Conservation (phyloP, 169 alveolate species). For the Eimeria falciformis region DNA sequence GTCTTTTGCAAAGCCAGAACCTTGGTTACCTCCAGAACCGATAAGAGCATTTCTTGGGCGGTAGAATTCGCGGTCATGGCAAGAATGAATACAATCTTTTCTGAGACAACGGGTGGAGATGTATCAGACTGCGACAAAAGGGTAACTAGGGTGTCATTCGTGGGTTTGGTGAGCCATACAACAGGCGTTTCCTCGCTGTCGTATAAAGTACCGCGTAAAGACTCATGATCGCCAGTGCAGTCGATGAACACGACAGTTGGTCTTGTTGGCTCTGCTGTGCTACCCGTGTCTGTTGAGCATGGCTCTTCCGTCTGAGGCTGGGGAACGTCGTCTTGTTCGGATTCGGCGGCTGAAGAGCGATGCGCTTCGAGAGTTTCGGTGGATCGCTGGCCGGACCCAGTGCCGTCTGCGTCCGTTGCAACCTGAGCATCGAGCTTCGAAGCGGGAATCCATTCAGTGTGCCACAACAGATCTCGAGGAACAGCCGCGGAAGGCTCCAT, state of each 20-base stretch:
- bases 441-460: conserved; percentile 46
- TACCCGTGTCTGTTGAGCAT: not conserved
- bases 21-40: conserved; percentile 21
- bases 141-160: not conserved
- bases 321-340: not conserved
- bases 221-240: conserved; percentile 5
- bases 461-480: conserved; percentile 74
- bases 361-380: not conserved
- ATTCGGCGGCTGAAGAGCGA: not conserved
- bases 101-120: not conserved
- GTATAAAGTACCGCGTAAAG: not conserved
- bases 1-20: conserved; percentile 12
- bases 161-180: not conserved
- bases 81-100: not conserved
- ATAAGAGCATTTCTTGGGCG: not conserved
- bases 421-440: not conserved
- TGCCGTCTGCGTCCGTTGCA: not conserved
- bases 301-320: conserved; percentile 5
- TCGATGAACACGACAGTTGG: conserved; percentile 15
- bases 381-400: not conserved
- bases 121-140: not conserved
- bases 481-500: conserved; percentile 66
- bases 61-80: not conserved
- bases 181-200: not conserved
- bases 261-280: not conserved